phyloP scores from a whole-genome alignment of 257 asterid species.

The Plantago elongata region DNA sequence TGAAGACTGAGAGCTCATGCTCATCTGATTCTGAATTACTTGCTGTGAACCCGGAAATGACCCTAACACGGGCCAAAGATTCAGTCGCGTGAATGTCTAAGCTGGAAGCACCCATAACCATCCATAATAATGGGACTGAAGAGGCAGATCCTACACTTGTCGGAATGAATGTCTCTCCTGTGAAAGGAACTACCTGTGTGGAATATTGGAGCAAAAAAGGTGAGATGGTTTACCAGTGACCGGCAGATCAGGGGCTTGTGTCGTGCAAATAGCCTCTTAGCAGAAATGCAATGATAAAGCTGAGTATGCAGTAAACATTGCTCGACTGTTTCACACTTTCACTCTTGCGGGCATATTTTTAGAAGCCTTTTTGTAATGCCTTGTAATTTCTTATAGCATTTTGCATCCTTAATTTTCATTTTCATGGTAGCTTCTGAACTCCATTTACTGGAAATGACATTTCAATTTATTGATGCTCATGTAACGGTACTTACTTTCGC shows the following conservation, averaged over 20 bases:
- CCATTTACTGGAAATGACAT: too few species aligned
- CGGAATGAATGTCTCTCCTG: constrained; percentile 69
- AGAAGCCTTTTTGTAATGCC: too few species aligned
- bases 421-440: too few species aligned
- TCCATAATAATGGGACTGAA: constrained; percentile 57
- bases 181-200: constrained; percentile 49
- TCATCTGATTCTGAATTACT: constrained; percentile 28
- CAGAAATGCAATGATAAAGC: too few species aligned
- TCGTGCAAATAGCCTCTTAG: too few species aligned
- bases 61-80: constrained; percentile 61
- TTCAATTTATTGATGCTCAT: too few species aligned
- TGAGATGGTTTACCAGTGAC: not conserved
- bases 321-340: too few species aligned
- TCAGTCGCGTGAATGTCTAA: constrained; percentile 26
- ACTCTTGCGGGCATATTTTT: too few species aligned
- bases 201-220: not conserved
- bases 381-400: too few species aligned
- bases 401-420: too few species aligned
- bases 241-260: too few species aligned
- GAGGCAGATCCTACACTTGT: constrained; percentile 59
- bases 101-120: constrained; percentile 83
- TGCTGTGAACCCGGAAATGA: constrained; percentile 38
- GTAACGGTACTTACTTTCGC: constrained; percentile 45
- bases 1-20: constrained; percentile 29
- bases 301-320: too few species aligned